These are phyloP conservation scores for Neurospora africana DNA, from an alignment of 495 filamentous ascomycete species.

Conservation along the genomic window DNA sequence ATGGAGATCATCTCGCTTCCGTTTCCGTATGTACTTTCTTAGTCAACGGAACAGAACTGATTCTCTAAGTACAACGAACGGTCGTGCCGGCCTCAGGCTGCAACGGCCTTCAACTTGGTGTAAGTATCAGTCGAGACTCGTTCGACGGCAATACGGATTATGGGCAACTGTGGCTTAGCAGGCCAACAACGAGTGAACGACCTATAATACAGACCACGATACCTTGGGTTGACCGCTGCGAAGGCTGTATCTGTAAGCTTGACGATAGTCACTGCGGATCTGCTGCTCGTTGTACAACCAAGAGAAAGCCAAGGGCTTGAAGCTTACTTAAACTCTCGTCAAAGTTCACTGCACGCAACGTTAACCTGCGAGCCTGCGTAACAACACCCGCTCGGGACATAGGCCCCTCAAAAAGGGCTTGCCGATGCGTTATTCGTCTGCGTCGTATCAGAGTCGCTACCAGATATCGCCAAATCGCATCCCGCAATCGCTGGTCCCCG, in stretches of 20 bases:
- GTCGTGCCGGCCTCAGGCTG: not conserved
- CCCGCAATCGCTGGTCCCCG: not conserved
- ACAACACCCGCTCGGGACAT: not conserved
- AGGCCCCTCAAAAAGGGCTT: not conserved
- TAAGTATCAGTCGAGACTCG: not conserved
- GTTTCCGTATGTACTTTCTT: too few relatives aligned
- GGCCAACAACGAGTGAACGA: not conserved
- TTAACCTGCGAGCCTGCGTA: not conserved
- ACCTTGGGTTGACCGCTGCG: not conserved
- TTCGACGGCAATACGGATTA: not conserved
- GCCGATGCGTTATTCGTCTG: not conserved
- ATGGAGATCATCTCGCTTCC: not conserved
- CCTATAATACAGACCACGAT: not conserved
- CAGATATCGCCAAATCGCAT: not conserved
- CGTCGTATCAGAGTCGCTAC: not conserved
- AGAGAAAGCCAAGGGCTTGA: not conserved
- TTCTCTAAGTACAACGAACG: not conserved
- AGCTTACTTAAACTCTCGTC: not conserved
- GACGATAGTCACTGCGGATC: not conserved
- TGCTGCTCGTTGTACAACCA: not conserved
- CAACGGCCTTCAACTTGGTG: not conserved
- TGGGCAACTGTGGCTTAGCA: not conserved
- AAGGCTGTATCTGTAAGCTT: not conserved
- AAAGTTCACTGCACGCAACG: not conserved
- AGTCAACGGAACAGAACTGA: too few relatives aligned